Conservation (phyloP, 768 basidiomycete species). For the Chalciporus piperatus region DNA sequence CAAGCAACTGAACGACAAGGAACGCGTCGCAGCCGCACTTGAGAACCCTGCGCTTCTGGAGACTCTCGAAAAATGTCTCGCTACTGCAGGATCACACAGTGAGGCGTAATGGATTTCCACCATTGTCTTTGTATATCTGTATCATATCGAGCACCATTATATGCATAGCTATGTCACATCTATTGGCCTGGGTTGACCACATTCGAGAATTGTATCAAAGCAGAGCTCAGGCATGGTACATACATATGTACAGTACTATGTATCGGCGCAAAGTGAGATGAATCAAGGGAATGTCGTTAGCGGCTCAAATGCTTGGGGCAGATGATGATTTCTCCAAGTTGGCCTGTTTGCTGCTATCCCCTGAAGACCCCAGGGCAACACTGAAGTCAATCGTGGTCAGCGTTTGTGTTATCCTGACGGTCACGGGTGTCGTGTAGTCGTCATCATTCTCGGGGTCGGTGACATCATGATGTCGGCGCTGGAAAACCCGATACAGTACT, state of each 20-base stretch:
- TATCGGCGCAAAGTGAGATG: too few species aligned
- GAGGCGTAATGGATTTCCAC: conserved; percentile 6
- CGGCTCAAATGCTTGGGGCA: background rate
- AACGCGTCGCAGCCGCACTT: conserved; percentile 93
- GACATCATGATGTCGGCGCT: background rate
- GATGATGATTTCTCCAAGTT: background rate
- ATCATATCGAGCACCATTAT: background rate
- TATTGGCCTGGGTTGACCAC: background rate
- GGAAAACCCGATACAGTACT: conserved; percentile 13
- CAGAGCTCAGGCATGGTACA: too few species aligned
- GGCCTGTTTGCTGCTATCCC: background rate
- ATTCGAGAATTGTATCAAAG: too few species aligned
- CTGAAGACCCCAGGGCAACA: background rate
- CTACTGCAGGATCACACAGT: conserved; percentile 28
- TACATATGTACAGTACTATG: too few species aligned
- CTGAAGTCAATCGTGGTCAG: conserved; percentile 16
- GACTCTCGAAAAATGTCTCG: conserved; percentile 79
- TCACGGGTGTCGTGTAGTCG: conserved; percentile 7
- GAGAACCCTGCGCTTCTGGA: conserved; percentile 87
- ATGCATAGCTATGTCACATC: background rate
- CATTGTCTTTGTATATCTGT: background rate
- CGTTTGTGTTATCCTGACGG: background rate
- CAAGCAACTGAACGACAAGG: conserved; percentile 98
- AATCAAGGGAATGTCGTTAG: too few species aligned
- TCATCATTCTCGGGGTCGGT: conserved; percentile 7